Conservation (phyloP, 75 land plant species). For the Pseudotsuga menziesii region DNA sequence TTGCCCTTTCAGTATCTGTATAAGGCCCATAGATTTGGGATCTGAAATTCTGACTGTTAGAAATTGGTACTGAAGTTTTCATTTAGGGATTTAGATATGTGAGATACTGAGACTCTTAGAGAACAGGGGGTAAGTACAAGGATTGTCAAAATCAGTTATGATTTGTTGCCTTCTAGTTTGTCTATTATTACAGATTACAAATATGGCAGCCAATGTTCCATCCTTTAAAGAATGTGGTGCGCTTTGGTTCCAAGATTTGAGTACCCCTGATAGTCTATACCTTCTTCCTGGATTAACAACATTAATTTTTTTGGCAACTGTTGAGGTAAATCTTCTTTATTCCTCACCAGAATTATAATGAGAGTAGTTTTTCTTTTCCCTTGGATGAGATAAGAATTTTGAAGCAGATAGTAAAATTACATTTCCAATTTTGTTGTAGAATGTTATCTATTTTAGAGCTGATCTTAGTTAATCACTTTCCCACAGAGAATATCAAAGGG, state of each 20-base stretch:
- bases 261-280: slow-evolving; percentile 58
- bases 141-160: too few species aligned
- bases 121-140: too few species aligned
- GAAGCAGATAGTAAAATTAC: too few species aligned
- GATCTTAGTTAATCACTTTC: too few species aligned
- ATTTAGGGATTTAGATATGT: not conserved
- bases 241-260: slow-evolving; percentile 76
- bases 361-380: too few species aligned
- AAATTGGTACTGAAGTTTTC: not conserved
- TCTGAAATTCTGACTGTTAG: not conserved
- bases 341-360: too few species aligned
- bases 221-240: slow-evolving; percentile 81
- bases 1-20: not conserved
- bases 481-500: too few species aligned
- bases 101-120: too few species aligned
- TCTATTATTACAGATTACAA: slow-evolving; percentile 54
- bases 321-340: slow-evolving; percentile 55
- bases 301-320: slow-evolving; percentile 58
- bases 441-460: too few species aligned
- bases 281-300: slow-evolving; percentile 67
- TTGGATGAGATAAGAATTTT: too few species aligned
- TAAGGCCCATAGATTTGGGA: not conserved
- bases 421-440: too few species aligned
- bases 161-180: not conserved
- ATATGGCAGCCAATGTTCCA: slow-evolving; percentile 79